These are phyloP conservation scores for Ganoderma meredithae DNA, from an alignment of 1,284 basidiomycete species.

Conservation along the genomic window DNA sequence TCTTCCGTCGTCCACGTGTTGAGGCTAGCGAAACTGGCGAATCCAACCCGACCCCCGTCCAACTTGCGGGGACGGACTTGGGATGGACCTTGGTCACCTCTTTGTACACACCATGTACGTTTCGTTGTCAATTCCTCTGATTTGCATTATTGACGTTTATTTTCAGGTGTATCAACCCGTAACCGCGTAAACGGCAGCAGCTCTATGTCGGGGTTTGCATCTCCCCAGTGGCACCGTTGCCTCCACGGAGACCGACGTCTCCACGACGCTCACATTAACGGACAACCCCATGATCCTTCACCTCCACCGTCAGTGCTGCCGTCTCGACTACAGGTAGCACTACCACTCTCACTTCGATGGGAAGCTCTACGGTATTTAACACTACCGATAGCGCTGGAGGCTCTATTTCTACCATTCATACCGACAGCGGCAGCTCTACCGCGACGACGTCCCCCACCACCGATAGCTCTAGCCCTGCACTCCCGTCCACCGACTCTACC, in stretches of 20 bases:
- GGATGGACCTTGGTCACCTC: conserved; percentile 64
- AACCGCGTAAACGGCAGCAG: conserved; percentile 33
- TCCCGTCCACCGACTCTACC: neutral
- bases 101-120: neutral
- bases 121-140: neutral
- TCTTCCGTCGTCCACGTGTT: conserved; percentile 70
- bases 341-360: too few species aligned
- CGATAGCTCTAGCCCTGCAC: neutral
- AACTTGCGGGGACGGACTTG: conserved; percentile 72
- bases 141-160: neutral
- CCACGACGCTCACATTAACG: neutral
- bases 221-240: neutral
- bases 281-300: neutral
- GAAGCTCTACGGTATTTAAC: too few species aligned
- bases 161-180: conserved; percentile 43
- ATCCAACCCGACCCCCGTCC: conserved; percentile 52
- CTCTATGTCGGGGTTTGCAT: neutral
- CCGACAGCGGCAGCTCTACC: too few species aligned
- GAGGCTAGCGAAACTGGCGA: conserved; percentile 55
- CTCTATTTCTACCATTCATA: too few species aligned
- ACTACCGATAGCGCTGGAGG: too few species aligned
- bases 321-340: neutral
- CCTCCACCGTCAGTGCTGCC: neutral
- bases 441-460: neutral
- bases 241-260: neutral